Conservation (phyloP, 495 filamentous ascomycete species). For the Talaromyces thailandensis region DNA sequence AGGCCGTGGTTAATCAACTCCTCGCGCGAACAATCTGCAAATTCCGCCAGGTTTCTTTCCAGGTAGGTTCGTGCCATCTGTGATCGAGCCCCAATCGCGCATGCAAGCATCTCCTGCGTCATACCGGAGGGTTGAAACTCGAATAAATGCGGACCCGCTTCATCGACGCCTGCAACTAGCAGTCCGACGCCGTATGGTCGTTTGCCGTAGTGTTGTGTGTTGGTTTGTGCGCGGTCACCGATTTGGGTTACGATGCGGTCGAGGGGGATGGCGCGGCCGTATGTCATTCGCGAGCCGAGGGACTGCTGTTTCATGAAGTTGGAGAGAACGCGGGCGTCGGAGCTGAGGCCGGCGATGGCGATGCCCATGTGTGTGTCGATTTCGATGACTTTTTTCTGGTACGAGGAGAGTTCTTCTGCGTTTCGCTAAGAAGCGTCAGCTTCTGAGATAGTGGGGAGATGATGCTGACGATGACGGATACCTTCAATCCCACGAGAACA, state of each 20-base stretch:
- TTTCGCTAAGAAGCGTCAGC: constrained; percentile 56
- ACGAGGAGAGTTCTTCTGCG: constrained; percentile 97
- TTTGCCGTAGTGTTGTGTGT: constrained; percentile 96
- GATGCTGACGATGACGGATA: constrained; percentile 25
- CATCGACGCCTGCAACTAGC: constrained; percentile 88
- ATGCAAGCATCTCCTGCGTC: constrained; percentile 93
- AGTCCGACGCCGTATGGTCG: constrained; percentile 95
- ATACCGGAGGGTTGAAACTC: constrained; percentile 96
- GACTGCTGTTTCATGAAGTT: constrained; percentile 99
- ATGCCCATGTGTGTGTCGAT: constrained; percentile 94
- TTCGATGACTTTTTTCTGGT: constrained; percentile 98
- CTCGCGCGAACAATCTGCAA: constrained; percentile 61
- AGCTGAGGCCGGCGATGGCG: constrained; percentile 93
- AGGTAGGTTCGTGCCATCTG: constrained; percentile 97
- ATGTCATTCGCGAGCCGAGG: constrained; percentile 88
- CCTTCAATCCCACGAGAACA: constrained; percentile 94
- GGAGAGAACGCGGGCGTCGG: constrained; percentile 96
- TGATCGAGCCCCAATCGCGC: constrained; percentile 87
- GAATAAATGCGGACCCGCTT: constrained; percentile 87
- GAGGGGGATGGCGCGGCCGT: constrained; percentile 84
- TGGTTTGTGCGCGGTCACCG: constrained; percentile 90
- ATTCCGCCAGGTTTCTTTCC: constrained; percentile 80
- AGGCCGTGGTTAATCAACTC: constrained; percentile 87
- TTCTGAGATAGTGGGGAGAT: neutral
- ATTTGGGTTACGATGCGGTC: constrained; percentile 82